These are phyloP conservation scores for Neofusicoccum cordaticola DNA, from an alignment of 2,329 filamentous ascomycete species.

Conservation along the genomic window DNA sequence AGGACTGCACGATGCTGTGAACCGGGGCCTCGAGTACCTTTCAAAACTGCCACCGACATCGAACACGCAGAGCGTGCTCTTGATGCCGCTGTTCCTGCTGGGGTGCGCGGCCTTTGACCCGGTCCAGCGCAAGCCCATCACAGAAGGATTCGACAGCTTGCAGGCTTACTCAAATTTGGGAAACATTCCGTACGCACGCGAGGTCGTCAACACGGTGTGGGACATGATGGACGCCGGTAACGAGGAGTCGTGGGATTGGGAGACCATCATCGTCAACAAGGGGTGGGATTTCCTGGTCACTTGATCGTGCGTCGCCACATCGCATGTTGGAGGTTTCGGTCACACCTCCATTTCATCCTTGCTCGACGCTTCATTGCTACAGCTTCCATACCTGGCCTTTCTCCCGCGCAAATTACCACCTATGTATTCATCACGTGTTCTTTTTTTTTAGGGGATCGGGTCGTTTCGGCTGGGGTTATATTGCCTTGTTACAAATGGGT, in stretches of 20 bases:
- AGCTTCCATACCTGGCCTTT: no score
- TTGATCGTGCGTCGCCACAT: slow-evolving; percentile 30
- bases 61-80: slow-evolving; percentile 57
- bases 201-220: slow-evolving; percentile 58
- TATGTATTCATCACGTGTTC: not conserved
- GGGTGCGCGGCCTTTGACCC: slow-evolving; percentile 59
- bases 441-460: not conserved
- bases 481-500: not conserved
- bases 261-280: slow-evolving; percentile 57
- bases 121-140: slow-evolving; percentile 55
- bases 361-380: no score
- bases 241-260: slow-evolving; percentile 62
- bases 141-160: slow-evolving; percentile 52
- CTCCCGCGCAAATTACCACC: not conserved
- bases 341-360: not conserved
- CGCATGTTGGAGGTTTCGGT: not conserved
- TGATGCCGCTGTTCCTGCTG: slow-evolving; percentile 61
- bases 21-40: slow-evolving; percentile 57
- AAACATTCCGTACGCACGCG: slow-evolving; percentile 57
- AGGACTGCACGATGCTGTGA: slow-evolving; percentile 56
- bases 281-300: slow-evolving; percentile 62
- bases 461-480: not conserved
- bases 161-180: slow-evolving; percentile 56
- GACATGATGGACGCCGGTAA: slow-evolving; percentile 57
- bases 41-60: slow-evolving; percentile 54